Evolutionary conservation across 2,329 filamentous ascomycete species (phyloP).

Genomic region (Neonectria sp.): DNA sequence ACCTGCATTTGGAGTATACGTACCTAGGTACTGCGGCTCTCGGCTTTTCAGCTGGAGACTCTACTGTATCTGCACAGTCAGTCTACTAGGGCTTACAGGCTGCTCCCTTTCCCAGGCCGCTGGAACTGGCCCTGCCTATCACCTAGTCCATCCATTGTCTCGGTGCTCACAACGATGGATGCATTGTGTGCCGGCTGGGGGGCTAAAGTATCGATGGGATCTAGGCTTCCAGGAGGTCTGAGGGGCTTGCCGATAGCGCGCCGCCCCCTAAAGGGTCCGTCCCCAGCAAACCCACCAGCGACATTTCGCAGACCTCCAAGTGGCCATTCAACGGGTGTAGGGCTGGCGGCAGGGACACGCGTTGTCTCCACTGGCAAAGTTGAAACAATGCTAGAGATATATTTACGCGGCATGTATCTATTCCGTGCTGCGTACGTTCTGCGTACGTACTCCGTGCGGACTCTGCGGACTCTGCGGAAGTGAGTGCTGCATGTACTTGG

Average conservation of each 20-base stretch:
- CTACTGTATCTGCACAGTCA: background rate
- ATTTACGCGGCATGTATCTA: background rate
- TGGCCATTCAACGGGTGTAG: slow-evolving; percentile 8
- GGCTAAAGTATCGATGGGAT: slow-evolving; percentile 6
- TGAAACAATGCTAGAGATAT: background rate
- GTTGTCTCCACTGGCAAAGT: slow-evolving; percentile 9
- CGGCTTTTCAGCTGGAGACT: background rate
- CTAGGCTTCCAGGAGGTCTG: slow-evolving; percentile 8
- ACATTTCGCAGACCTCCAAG: background rate
- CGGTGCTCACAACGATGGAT: background rate
- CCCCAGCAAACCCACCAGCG: background rate
- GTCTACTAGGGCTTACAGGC: background rate
- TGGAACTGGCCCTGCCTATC: background rate
- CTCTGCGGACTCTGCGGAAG: too few relatives aligned
- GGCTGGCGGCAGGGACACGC: slow-evolving; percentile 13
- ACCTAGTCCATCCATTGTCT: background rate
- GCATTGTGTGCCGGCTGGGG: background rate
- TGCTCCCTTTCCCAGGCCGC: background rate
- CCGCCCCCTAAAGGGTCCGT: background rate
- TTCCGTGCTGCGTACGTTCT: too few relatives aligned
- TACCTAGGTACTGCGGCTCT: background rate
- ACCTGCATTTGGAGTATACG: too few relatives aligned
- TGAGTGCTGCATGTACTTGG: background rate
- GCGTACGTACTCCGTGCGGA: too few relatives aligned
- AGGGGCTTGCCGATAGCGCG: slow-evolving; percentile 12